Evolutionary conservation across 2,329 filamentous ascomycete genomes (phyloP).

Genomic region (Nannizziopsis arthrosporioides): DNA sequence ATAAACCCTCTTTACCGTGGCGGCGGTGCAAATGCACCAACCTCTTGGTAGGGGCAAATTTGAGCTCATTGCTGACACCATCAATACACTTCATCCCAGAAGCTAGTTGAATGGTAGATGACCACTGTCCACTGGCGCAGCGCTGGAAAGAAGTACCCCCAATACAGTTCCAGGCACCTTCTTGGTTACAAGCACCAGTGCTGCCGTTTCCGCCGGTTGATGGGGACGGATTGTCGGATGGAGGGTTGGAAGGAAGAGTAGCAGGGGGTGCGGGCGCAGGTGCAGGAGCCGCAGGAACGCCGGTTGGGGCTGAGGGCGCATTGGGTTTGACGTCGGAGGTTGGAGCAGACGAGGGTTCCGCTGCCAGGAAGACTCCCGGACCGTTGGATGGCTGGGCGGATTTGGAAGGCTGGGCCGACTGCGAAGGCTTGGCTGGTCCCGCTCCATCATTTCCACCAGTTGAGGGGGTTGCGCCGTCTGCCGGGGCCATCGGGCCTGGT

Average conservation of each 20-base stretch:
- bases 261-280: background rate
- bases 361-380: conserved; percentile 5
- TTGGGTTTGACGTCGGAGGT: conserved; percentile 8
- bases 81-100: conserved; percentile 43
- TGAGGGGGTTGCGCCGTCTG: conserved; percentile 22
- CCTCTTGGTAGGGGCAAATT: conserved; percentile 12
- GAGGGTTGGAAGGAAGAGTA: background rate
- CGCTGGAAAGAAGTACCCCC: conserved; percentile 48
- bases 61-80: conserved; percentile 4
- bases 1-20: conserved; percentile 15
- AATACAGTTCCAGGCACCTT: conserved; percentile 51
- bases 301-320: conserved; percentile 7
- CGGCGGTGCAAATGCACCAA: conserved; percentile 22
- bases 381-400: conserved; percentile 1
- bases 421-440: conserved; percentile 19
- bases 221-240: conserved; percentile 6
- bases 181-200: conserved; percentile 34
- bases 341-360: background rate
- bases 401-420: background rate
- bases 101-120: conserved; percentile 39
- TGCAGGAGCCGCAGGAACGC: conserved; percentile 5
- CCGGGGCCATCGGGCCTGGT: conserved; percentile 22
- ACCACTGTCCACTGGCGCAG: conserved; percentile 50
- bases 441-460: conserved; percentile 15
- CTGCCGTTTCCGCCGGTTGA: conserved; percentile 8